phyloP scores from a whole-genome alignment of 169 alveolate species.

The Toxoplasma gondii region DNA sequence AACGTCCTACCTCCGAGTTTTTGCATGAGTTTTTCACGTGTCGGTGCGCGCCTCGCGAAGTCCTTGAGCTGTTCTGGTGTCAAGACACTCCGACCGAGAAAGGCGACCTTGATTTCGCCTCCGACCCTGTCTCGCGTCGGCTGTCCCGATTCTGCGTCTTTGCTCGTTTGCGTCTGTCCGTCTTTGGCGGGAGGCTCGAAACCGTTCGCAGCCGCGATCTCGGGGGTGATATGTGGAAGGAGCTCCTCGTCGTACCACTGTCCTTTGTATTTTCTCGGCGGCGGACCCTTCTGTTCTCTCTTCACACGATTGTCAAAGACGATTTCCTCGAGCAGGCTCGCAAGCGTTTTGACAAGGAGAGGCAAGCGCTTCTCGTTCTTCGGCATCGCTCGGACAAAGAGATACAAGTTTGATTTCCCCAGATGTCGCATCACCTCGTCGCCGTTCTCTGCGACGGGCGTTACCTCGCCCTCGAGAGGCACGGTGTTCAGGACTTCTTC shows the following conservation, averaged over 20 bases:
- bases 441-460: not conserved
- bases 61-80: not conserved
- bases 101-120: conserved; percentile 25
- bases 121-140: not conserved
- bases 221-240: conserved; percentile 29
- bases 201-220: conserved; percentile 6
- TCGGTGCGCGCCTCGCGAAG: not conserved
- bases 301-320: not conserved
- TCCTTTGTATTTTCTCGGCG: conserved; percentile 11
- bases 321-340: conserved; percentile 23
- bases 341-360: not conserved
- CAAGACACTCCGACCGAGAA: conserved; percentile 12
- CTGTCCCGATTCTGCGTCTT: not conserved
- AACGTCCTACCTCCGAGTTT: not conserved
- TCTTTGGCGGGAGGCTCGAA: not conserved
- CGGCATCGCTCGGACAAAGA: conserved; percentile 33
- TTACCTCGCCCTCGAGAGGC: conserved; percentile 29
- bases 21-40: not conserved
- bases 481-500: not conserved
- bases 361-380: not conserved
- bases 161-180: not conserved
- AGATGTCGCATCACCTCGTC: not conserved
- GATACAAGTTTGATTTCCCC: not conserved
- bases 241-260: conserved; percentile 48
- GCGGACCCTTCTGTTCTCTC: conserved; percentile 12